Percentiles rank a stretch among this genome's conserved stretches.
Evolutionary conservation across 768 basidiomycete species (phyloP).

Genomic region (Gloeopeniophorella convolvens): DNA sequence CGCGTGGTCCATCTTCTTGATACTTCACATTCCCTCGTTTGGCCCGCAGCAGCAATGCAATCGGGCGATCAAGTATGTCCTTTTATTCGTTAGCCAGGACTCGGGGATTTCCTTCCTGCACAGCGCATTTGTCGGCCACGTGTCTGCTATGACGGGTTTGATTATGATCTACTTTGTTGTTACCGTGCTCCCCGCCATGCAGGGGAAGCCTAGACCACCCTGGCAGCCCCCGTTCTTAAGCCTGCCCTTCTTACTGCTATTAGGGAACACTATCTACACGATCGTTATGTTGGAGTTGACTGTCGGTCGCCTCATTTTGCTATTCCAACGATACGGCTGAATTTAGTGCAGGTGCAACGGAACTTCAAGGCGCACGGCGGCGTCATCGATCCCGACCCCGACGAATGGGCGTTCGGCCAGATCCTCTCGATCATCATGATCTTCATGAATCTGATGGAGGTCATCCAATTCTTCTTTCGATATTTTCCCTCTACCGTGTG

Average conservation of each 20-base stretch:
- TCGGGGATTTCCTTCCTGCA: too few relatives aligned
- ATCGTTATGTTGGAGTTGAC: slow-evolving; percentile 11
- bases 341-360: background rate
- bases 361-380: background rate
- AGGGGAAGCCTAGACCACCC: background rate
- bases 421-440: slow-evolving; percentile 13
- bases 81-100: too few relatives aligned
- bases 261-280: slow-evolving; percentile 15
- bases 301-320: background rate
- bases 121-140: too few relatives aligned
- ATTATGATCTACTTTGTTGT: background rate
- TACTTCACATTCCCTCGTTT: too few relatives aligned
- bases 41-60: too few relatives aligned
- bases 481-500: background rate
- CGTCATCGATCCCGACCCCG: background rate
- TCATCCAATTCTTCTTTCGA: slow-evolving; percentile 5
- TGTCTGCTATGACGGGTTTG: slow-evolving; percentile 2
- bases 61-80: too few relatives aligned
- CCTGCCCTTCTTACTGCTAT: background rate
- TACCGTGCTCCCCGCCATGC: background rate
- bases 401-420: slow-evolving; percentile 14
- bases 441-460: slow-evolving; percentile 2
- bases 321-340: background rate
- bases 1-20: too few relatives aligned
- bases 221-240: background rate